Conservation (phyloP, 2,329 filamentous ascomycete genomes). For the Sporothrix humicola region DNA sequence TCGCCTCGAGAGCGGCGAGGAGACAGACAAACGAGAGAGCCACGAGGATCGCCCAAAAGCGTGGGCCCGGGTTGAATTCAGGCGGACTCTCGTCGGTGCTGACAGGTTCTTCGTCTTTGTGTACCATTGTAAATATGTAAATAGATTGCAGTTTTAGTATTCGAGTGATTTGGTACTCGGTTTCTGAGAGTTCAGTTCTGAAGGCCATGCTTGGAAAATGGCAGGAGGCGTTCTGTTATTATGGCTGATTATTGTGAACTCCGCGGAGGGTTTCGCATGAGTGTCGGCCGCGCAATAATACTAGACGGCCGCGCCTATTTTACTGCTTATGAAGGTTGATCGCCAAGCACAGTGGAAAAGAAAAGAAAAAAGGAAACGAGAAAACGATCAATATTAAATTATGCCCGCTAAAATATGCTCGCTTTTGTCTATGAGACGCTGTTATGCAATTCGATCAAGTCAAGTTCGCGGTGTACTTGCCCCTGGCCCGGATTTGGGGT, state of each 20-base stretch:
- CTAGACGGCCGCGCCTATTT: background rate
- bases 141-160: no score
- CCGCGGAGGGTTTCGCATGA: background rate
- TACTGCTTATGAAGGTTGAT: no score
- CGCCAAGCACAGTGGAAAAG: no score
- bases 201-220: background rate
- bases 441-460: background rate
- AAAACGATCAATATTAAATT: no score
- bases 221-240: background rate
- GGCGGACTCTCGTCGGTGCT: background rate
- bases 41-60: slow-evolving; percentile 13
- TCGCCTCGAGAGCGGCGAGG: background rate
- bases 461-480: slow-evolving; percentile 10
- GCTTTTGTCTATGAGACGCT: background rate
- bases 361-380: no score
- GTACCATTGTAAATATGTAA: no score
- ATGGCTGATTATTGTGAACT: background rate
- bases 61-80: background rate
- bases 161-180: no score
- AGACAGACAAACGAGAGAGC: background rate
- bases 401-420: no score
- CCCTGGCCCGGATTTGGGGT: background rate
- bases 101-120: no score
- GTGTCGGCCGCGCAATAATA: background rate
- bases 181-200: background rate